phyloP scores from a whole-genome alignment of 169 alveolate genomes.

The Cystoisospora suis region DNA sequence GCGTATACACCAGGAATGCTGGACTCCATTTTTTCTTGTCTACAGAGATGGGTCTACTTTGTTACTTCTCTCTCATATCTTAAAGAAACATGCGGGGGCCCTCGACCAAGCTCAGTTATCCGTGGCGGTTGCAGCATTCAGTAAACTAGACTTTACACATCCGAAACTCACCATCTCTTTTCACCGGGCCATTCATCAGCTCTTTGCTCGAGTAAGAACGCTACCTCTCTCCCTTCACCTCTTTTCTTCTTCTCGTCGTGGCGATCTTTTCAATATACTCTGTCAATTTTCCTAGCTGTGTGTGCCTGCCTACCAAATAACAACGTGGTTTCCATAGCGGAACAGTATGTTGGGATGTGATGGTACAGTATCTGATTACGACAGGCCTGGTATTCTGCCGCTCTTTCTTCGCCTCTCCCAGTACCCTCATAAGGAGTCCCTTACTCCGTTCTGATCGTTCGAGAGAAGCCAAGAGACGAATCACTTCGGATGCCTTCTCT shows the following conservation, averaged over 20 bases:
- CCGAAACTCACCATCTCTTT: constrained; percentile 18
- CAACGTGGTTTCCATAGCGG: too few species aligned
- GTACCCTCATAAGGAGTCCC: too few species aligned
- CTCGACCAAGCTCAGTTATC: constrained; percentile 54
- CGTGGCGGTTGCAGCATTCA: constrained; percentile 25
- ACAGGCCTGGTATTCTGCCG: too few species aligned
- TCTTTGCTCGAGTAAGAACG: constrained; percentile 15
- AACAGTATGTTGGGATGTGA: too few species aligned
- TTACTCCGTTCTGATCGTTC: too few species aligned
- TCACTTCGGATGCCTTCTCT: too few species aligned
- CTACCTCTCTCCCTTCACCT: neutral
- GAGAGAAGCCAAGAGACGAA: too few species aligned
- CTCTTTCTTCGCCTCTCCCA: too few species aligned
- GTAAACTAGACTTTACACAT: constrained; percentile 42
- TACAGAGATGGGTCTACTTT: constrained; percentile 42
- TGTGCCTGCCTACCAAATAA: too few species aligned
- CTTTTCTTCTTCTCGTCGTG: neutral
- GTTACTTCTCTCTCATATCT: constrained; percentile 21
- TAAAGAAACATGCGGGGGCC: constrained; percentile 30
- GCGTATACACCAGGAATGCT: too few species aligned
- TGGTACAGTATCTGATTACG: too few species aligned
- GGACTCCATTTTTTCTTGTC: neutral
- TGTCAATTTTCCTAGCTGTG: neutral
- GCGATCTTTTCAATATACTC: neutral
- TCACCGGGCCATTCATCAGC: constrained; percentile 34